Conservation (phyloP, 2,329 filamentous ascomycete species). For the Knoxdaviesia proteae region DNA sequence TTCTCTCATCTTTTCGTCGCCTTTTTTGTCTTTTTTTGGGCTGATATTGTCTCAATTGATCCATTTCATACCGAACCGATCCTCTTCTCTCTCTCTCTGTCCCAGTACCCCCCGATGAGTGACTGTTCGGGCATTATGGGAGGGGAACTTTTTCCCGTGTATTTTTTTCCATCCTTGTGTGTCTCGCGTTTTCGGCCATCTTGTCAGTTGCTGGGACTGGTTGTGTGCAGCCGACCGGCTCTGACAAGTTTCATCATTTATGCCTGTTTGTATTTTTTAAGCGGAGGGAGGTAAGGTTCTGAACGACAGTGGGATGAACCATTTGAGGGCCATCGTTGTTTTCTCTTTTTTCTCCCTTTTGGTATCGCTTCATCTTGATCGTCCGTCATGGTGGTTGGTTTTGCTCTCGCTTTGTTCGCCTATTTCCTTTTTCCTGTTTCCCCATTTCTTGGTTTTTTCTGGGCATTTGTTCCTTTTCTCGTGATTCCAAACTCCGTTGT, state of each 20-base stretch:
- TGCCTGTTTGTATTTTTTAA: neutral
- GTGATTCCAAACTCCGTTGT: neutral
- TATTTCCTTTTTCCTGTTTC: neutral
- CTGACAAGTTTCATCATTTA: neutral
- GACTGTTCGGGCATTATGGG: neutral
- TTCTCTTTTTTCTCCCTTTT: neutral
- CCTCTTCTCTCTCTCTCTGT: too few species aligned
- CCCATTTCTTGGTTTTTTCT: neutral
- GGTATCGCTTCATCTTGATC: neutral
- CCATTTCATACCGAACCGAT: too few species aligned
- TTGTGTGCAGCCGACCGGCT: neutral
- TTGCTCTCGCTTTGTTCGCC: neutral
- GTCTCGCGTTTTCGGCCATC: too few species aligned
- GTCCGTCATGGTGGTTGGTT: neutral
- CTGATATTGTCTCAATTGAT: too few species aligned
- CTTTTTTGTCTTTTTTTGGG: neutral
- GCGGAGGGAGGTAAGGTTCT: neutral
- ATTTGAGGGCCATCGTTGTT: neutral
- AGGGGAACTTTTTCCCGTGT: neutral
- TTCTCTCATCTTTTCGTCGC: neutral
- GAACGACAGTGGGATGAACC: neutral
- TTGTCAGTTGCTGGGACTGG: too few species aligned
- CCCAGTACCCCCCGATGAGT: too few species aligned
- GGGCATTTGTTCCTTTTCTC: neutral
- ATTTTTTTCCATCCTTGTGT: neutral